Conservation (phyloP, 2,329 filamentous ascomycete species). For the Aureobasidium sp. region DNA sequence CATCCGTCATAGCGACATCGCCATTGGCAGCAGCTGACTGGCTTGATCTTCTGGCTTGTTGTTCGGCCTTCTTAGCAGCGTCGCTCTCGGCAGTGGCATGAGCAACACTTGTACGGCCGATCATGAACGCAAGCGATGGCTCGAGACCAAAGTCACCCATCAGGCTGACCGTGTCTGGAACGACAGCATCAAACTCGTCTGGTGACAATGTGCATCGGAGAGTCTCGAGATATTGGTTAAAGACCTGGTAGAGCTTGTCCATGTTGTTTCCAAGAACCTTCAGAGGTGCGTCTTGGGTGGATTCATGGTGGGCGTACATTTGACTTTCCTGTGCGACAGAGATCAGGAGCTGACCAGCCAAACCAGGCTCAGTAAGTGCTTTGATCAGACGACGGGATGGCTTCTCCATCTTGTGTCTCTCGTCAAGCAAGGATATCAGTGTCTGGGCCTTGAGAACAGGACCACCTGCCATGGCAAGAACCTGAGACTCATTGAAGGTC, state of each 20-base stretch:
- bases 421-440: slow-evolving; percentile 71
- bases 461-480: slow-evolving; percentile 82
- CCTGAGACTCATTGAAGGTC: slow-evolving; percentile 81
- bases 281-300: slow-evolving; percentile 67
- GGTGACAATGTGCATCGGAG: slow-evolving; percentile 69
- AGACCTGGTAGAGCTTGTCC: slow-evolving; percentile 79
- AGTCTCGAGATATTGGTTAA: slow-evolving; percentile 83
- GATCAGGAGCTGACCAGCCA: slow-evolving; percentile 78
- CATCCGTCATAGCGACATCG: slow-evolving; percentile 47
- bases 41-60: slow-evolving; percentile 21
- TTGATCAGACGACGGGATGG: slow-evolving; percentile 74
- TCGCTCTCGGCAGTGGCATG: slow-evolving; percentile 48
- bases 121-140: slow-evolving; percentile 73
- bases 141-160: slow-evolving; percentile 74
- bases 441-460: slow-evolving; percentile 71
- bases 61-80: slow-evolving; percentile 27
- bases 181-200: slow-evolving; percentile 66
- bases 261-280: slow-evolving; percentile 83
- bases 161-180: slow-evolving; percentile 67
- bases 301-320: slow-evolving; percentile 68
- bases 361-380: slow-evolving; percentile 65
- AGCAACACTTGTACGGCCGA: slow-evolving; percentile 67
- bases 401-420: slow-evolving; percentile 57
- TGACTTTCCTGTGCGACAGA: slow-evolving; percentile 85
- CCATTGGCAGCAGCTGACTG: slow-evolving; percentile 34